Evolutionary conservation across 768 basidiomycete genomes (phyloP), one percentile per base, ranked within the genome.

Genomic region (Russula lepida): DNA sequence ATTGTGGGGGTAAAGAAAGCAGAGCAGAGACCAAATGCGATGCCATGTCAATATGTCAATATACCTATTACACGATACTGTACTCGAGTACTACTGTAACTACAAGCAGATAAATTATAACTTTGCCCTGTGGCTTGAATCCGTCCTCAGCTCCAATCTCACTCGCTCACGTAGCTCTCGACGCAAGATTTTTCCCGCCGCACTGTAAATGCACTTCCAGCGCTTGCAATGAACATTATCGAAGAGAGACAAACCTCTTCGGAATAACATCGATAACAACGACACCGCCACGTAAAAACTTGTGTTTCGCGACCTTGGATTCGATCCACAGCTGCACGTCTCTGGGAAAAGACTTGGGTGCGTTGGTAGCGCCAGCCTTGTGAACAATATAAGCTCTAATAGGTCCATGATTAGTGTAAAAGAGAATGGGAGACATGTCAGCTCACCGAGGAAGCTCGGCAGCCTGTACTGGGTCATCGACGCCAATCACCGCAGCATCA

Each of bases 171-270:
- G 79, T 46, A 95, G 75, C 64, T 92, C 82, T 27, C 88, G 81
- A 48, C 92, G 79, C 33, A 95, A 72, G 68, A 97, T 97, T 74
- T 95, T 95, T 3, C 93, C 93, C 56, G 90, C 81, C 33, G 91
- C 84, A 66, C 90, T 92, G 62, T 15, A 68, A 62, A 53, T 58
- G 7, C 3, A 41, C 27, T 11, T 60, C 21, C 63, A 27, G 47
- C 35, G 46, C 19, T 53, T 6, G 21, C 4, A 41, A 27, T 19
- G 12, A 25, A 21, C 25, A 39, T 44, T 7, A 27, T 39, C 1
- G 19, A 46, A 32, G 47, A 50, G 25, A 6, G 9, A 61, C 74
- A 53, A 51, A 86, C 85, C 82, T 87, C 72, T 88, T 90, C 0
- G 89, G 89, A 55, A 90, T 76, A 13, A 73, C 72, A 41, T 84